phyloP scores from a whole-genome alignment of 2,329 filamentous ascomycete species.

The Neonectria sp. region DNA sequence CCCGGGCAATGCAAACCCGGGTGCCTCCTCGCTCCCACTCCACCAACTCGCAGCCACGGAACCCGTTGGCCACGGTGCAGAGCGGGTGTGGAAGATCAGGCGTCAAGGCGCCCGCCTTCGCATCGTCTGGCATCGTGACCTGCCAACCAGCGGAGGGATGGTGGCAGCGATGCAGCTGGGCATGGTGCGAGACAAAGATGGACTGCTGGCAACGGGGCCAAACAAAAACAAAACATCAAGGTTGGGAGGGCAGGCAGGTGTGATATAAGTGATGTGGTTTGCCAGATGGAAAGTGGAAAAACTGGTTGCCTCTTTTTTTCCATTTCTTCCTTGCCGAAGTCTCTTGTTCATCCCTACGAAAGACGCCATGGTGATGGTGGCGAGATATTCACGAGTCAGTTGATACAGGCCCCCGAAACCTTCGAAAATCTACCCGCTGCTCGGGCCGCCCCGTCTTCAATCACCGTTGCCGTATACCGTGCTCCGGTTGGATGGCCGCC shows the following conservation, averaged over 20 bases:
- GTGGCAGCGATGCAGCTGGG: slow-evolving; percentile 25
- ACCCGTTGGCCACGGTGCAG: neutral
- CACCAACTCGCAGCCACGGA: slow-evolving; percentile 18
- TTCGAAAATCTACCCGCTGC: slow-evolving; percentile 6
- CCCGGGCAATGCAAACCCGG: neutral
- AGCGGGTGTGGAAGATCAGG: slow-evolving; percentile 30
- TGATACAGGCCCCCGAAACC: neutral
- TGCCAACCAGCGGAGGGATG: slow-evolving; percentile 30
- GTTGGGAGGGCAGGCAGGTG: neutral
- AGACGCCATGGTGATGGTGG: slow-evolving; percentile 1
- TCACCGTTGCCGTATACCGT: neutral
- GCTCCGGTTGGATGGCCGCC: slow-evolving; percentile 1
- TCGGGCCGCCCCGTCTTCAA: slow-evolving; percentile 16
- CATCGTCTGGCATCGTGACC: slow-evolving; percentile 19
- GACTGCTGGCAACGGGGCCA: slow-evolving; percentile 8
- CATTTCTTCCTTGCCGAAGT: neutral
- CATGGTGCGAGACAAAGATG: slow-evolving; percentile 19
- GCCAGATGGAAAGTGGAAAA: slow-evolving; percentile 6
- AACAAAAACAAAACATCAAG: slow-evolving; percentile 7
- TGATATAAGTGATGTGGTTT: slow-evolving; percentile 33
- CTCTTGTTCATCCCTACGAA: neutral
- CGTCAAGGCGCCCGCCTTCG: slow-evolving; percentile 23
- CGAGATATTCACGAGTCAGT: neutral
- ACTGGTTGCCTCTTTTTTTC: slow-evolving; percentile 9
- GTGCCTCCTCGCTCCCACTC: slow-evolving; percentile 1